Evolutionary conservation across 2,329 filamentous ascomycete genomes (phyloP).

Genomic region (Fusarium sublunatum): DNA sequence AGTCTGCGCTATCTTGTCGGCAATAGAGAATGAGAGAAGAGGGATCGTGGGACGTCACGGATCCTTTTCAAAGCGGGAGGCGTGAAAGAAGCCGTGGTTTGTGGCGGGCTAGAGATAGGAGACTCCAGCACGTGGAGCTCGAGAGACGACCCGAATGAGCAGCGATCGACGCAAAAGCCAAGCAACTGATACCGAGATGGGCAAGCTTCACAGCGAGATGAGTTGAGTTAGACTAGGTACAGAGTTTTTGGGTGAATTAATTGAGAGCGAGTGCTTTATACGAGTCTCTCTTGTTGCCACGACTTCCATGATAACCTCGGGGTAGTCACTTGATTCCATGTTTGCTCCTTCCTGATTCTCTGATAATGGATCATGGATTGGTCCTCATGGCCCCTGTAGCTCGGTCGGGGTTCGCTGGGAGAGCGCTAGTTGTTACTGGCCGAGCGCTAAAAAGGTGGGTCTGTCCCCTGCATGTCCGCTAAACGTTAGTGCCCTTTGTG

Average conservation of each 20-base stretch:
- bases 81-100: conserved; percentile 36
- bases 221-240: neutral
- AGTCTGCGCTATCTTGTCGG: conserved; percentile 19
- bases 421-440: conserved; percentile 22
- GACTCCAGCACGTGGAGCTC: conserved; percentile 45
- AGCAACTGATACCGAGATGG: conserved; percentile 7
- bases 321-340: conserved; percentile 31
- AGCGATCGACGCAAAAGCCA: conserved; percentile 41
- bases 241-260: neutral
- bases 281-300: neutral
- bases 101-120: conserved; percentile 42
- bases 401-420: conserved; percentile 20
- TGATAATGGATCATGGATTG: conserved; percentile 32
- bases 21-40: conserved; percentile 19
- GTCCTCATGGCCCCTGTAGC: conserved; percentile 18
- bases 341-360: conserved; percentile 39
- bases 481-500: conserved; percentile 42
- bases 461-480: conserved; percentile 45
- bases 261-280: neutral
- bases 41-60: conserved; percentile 38
- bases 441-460: conserved; percentile 19
- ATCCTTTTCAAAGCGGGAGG: conserved; percentile 25
- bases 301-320: conserved; percentile 1
- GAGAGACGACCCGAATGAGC: conserved; percentile 38
- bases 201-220: conserved; percentile 5